phyloP scores from a whole-genome alignment of 176 grass and related monocot species.

The Poa annua region DNA sequence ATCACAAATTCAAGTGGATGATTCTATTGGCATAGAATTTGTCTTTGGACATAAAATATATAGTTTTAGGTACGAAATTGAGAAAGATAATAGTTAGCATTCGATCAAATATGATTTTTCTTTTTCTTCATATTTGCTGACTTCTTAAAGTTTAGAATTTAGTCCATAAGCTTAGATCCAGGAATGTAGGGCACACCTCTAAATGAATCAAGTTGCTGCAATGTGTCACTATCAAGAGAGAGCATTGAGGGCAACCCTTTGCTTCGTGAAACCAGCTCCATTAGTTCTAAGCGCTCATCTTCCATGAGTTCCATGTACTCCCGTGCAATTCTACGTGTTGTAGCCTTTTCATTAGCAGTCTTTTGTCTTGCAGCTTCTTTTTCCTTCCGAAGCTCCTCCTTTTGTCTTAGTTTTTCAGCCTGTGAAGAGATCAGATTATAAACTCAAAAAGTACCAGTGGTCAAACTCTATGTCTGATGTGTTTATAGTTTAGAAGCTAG shows the following conservation, averaged over 20 bases:
- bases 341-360: constrained; percentile 89
- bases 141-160: constrained; percentile 1
- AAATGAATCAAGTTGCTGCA: constrained; percentile 90
- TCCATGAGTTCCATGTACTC: constrained; percentile 94
- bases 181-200: constrained; percentile 60
- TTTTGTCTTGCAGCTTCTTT: constrained; percentile 88
- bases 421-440: constrained; percentile 43
- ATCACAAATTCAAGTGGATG: constrained; percentile 24
- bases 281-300: constrained; percentile 93
- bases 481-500: constrained; percentile 36
- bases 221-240: constrained; percentile 78
- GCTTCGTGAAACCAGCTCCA: constrained; percentile 81
- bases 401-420: constrained; percentile 87
- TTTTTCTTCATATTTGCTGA: not conserved
- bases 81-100: not conserved
- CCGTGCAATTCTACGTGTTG: constrained; percentile 82
- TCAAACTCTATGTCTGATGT: not conserved
- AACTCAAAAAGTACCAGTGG: constrained; percentile 27
- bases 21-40: not conserved
- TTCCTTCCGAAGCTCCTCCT: constrained; percentile 87
- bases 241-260: constrained; percentile 88
- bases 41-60: not conserved
- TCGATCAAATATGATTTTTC: not conserved
- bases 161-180: constrained; percentile 6
- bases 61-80: not conserved